Evolutionary conservation across 2,329 filamentous ascomycete genomes (phyloP).

Genomic region (Fusarium nurragi): DNA sequence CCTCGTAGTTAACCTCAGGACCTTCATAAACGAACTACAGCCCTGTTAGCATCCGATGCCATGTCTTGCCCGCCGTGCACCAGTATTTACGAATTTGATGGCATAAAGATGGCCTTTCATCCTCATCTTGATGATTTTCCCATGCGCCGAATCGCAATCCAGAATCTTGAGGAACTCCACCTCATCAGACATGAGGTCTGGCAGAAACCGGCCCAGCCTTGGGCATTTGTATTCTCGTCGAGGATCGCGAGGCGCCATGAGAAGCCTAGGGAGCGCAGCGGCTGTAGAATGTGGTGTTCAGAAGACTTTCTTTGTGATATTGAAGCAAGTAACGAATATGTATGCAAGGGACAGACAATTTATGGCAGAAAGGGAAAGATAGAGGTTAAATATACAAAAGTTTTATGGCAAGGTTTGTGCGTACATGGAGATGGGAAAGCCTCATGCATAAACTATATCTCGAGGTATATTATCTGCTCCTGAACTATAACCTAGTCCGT

Average conservation of each 20-base stretch:
- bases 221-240: not conserved
- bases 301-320: too few relatives aligned
- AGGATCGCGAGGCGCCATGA: not conserved
- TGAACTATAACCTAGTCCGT: too few relatives aligned
- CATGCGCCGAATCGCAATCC: not conserved
- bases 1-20: not conserved
- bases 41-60: not conserved
- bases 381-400: too few relatives aligned
- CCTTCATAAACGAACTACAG: not conserved
- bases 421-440: too few relatives aligned
- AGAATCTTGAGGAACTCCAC: not conserved
- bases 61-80: rapidly evolving
- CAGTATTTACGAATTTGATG: not conserved
- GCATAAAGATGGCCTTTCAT: not conserved
- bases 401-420: too few relatives aligned
- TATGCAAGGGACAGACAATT: too few relatives aligned
- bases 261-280: too few relatives aligned
- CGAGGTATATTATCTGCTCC: too few relatives aligned
- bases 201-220: not conserved
- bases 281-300: too few relatives aligned
- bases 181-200: not conserved
- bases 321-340: too few relatives aligned
- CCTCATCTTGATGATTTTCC: not conserved
- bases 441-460: too few relatives aligned
- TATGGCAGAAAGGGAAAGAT: too few relatives aligned